phyloP scores from a whole-genome alignment of 345 rosid genomes.

The Ricinus communis region DNA sequence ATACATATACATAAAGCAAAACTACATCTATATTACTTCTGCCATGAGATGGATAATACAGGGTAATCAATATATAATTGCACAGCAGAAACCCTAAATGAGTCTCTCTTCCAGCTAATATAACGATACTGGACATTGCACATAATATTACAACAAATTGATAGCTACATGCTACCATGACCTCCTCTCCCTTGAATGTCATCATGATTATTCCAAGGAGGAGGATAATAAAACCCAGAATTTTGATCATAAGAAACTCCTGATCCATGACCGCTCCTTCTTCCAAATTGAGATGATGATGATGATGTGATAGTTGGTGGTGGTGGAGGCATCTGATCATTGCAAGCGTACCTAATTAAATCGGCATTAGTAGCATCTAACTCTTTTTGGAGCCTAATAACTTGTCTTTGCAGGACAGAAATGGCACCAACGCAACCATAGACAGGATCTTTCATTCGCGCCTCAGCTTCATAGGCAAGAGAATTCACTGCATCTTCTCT shows the following conservation, averaged over 20 bases:
- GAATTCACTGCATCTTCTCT: constrained; percentile 41
- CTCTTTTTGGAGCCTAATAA: constrained; percentile 33
- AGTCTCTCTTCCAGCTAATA: not conserved
- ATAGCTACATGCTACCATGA: constrained; percentile 9
- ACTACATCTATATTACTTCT: not conserved
- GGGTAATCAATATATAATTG: not conserved
- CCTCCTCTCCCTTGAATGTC: constrained; percentile 14
- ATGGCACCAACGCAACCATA: constrained; percentile 40
- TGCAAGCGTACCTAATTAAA: constrained; percentile 28
- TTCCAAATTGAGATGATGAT: constrained; percentile 6
- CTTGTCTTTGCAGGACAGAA: constrained; percentile 36
- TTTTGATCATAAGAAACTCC: constrained; percentile 8
- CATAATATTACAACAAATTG: too few relatives aligned
- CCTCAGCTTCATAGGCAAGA: constrained; percentile 39
- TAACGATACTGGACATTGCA: too few relatives aligned
- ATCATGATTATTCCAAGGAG: constrained; percentile 19
- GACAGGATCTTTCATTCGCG: constrained; percentile 35
- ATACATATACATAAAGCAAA: not conserved
- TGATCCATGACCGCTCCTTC: constrained; percentile 16
- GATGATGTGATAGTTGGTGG: not conserved
- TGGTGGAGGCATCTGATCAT: constrained; percentile 9
- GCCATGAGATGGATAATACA: constrained; percentile 3
- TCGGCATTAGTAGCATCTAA: constrained; percentile 36
- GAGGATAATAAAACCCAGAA: constrained; percentile 16
- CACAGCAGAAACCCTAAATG: constrained; percentile 32